Base-by-base conservation (phyloP, 805 yeast species). In the Cyberlindnera sargentensis region DNA sequence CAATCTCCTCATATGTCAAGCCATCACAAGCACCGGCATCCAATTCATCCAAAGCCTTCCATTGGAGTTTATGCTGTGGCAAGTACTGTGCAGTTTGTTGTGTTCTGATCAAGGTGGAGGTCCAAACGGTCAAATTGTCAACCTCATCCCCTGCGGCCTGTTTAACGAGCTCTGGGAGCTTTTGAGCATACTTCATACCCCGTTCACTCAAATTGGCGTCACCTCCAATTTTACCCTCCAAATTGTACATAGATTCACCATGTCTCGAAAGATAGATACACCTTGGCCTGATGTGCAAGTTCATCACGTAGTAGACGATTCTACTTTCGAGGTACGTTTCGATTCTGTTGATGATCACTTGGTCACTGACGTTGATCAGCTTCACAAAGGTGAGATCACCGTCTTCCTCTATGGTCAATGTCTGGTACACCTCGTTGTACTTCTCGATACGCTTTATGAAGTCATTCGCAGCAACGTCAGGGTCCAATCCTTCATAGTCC, bases 11-110 rank as follows among this genome's bases (percentile, higher is more conserved):
- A 60, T 91, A 91, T 0, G 99, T 91, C 76, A 91, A 76, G 5
- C 97, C 98, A 64, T 91, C 99, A 63, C 98, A 91, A 25, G 87
- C 90, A 8, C 99, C 99, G 0, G 97, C 98, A 62, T 91, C 98
- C 48, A 91, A 75, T 66, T 91, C 99, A 62, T 91, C 98, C 53
- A 91, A 70, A 1, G 98, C 98, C 64, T 93, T 93, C 99, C 99
- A 91, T 50, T 82, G 84, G 51, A 89, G 71, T 61, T 89, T 82
- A 47, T 82, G 80, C 63, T 84, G 87, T 1, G 93, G 88, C 54
- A 91, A 71, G 60, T 72, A 74, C 46, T 84, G 78, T 1, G 96
- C 91, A 1, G 98, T 91, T 62, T 91, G 95, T 63, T 87, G 93
- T 6, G 99, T 91, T 64, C 99, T 73, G 49, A 73, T 79, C 52